These are phyloP conservation scores for Globisporangium viniferum DNA, from an alignment of 352 stramenopile genomes.

Conservation along the genomic window DNA sequence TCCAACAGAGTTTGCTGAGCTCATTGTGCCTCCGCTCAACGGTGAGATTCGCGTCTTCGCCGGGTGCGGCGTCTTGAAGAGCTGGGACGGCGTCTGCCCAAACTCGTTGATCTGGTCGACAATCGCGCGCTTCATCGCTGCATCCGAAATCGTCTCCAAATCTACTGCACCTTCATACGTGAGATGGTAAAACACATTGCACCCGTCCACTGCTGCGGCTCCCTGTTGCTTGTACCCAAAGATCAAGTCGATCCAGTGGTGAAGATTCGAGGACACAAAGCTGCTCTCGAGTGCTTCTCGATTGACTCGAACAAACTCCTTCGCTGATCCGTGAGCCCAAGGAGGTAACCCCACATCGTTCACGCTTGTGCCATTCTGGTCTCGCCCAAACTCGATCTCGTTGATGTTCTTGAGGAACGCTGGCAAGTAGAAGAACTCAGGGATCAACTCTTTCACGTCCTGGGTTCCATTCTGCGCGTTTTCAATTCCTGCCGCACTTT, in stretches of 20 bases:
- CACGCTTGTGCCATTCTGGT: conserved; percentile 82
- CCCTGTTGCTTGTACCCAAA: conserved; percentile 97
- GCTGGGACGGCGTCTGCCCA: conserved; percentile 95
- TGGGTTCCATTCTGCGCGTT: conserved; percentile 78
- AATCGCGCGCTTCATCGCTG: conserved; percentile 71
- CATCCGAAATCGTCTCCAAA: conserved; percentile 80
- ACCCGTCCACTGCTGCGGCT: conserved; percentile 85
- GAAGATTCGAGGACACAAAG: conserved; percentile 93
- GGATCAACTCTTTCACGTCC: conserved; percentile 99
- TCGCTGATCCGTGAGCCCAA: conserved; percentile 91
- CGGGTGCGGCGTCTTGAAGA: conserved; percentile 85
- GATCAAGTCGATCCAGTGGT: conserved; percentile 99
- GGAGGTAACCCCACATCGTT: conserved; percentile 91
- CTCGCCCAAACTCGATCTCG: conserved; percentile 91
- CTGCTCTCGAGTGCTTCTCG: conserved; percentile 94
- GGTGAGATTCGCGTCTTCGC: conserved; percentile 18
- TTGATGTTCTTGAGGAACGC: conserved; percentile 97
- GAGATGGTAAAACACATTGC: conserved; percentile 98
- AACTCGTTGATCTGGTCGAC: conserved; percentile 98
- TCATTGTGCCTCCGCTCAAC: not conserved
- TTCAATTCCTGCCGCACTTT: conserved; percentile 65
- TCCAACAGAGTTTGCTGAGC: not conserved
- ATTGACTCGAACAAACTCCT: conserved; percentile 95
- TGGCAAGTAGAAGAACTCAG: conserved; percentile 97
- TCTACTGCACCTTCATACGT: conserved; percentile 98